Percentiles rank a stretch among this genome's conserved stretches.
phyloP scores from a whole-genome alignment of 2,329 filamentous ascomycete species.

The Colletotrichum viniferum region DNA sequence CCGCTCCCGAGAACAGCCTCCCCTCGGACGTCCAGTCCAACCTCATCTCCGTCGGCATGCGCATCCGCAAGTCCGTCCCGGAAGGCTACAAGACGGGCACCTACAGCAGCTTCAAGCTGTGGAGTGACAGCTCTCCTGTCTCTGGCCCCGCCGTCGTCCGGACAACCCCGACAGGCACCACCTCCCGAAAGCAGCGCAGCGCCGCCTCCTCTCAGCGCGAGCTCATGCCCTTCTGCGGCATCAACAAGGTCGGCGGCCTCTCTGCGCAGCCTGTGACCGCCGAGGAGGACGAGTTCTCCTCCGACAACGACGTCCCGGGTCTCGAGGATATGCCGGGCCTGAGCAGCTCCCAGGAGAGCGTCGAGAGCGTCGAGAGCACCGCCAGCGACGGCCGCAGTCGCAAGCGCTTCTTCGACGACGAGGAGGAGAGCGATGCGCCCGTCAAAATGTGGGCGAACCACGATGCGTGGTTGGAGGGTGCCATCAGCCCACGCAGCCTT shows the following conservation, averaged over 20 bases:
- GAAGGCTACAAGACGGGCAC: conserved; percentile 88
- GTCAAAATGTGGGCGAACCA: conserved; percentile 29
- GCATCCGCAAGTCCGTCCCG: conserved; percentile 88
- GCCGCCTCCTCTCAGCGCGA: conserved; percentile 53
- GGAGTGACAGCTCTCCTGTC: conserved; percentile 38
- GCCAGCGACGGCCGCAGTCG: conserved; percentile 32
- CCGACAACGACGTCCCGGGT: conserved; percentile 30
- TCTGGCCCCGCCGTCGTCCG: conserved; percentile 15
- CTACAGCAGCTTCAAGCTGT: conserved; percentile 55
- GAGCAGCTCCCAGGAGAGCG: conserved; percentile 61
- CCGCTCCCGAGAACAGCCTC: conserved; percentile 50
- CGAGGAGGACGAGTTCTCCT: conserved; percentile 25
- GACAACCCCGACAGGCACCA: conserved; percentile 23
- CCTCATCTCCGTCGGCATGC: conserved; percentile 92
- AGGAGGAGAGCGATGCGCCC: conserved; percentile 38
- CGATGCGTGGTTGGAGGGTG: conserved; percentile 37
- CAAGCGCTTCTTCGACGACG: conserved; percentile 54
- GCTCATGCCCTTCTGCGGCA: conserved; percentile 79
- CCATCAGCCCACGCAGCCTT: conserved; percentile 44
- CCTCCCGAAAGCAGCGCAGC: conserved; percentile 19
- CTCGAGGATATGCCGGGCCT: conserved; percentile 50
- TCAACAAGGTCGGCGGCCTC: conserved; percentile 76
- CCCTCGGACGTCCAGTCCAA: conserved; percentile 75
- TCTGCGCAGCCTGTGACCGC: conserved; percentile 58
- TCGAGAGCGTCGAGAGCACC: conserved; percentile 37